phyloP scores from a whole-genome alignment of 768 basidiomycete genomes.

The Russula sp. region DNA sequence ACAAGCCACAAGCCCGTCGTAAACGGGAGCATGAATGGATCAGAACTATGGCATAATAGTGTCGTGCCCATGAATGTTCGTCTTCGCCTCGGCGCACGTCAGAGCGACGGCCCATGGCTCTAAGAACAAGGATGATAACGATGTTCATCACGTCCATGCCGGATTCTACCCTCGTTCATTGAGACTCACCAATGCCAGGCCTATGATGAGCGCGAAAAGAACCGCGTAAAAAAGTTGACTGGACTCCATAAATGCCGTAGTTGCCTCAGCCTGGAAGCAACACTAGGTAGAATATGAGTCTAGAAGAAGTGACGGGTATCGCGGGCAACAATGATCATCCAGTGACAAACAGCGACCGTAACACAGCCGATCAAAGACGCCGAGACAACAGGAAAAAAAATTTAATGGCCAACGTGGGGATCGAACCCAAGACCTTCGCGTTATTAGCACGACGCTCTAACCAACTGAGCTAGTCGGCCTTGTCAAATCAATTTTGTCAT shows the following conservation, averaged over 20 bases:
- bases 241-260: slow-evolving; percentile 16
- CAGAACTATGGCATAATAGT: slow-evolving; percentile 42
- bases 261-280: slow-evolving; percentile 8
- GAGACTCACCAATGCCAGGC: slow-evolving; percentile 21
- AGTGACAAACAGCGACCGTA: background rate
- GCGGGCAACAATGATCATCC: background rate
- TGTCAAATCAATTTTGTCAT: fast-evolving
- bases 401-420: slow-evolving; percentile 33
- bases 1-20: background rate
- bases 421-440: slow-evolving; percentile 37
- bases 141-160: slow-evolving; percentile 50
- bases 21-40: slow-evolving; percentile 16
- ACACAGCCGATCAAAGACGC: background rate
- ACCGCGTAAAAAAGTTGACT: slow-evolving; percentile 9
- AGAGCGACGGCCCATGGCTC: slow-evolving; percentile 60
- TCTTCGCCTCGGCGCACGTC: slow-evolving; percentile 60
- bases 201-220: slow-evolving; percentile 10
- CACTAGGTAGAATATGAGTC: background rate
- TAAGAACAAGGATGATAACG: slow-evolving; percentile 64
- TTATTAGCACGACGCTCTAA: slow-evolving; percentile 90
- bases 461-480: slow-evolving; percentile 91
- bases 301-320: background rate
- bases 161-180: background rate
- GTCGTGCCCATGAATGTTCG: slow-evolving; percentile 57
- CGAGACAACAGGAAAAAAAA: background rate